Conservation (phyloP, 768 basidiomycete species). For the Lactifluus echinatus region DNA sequence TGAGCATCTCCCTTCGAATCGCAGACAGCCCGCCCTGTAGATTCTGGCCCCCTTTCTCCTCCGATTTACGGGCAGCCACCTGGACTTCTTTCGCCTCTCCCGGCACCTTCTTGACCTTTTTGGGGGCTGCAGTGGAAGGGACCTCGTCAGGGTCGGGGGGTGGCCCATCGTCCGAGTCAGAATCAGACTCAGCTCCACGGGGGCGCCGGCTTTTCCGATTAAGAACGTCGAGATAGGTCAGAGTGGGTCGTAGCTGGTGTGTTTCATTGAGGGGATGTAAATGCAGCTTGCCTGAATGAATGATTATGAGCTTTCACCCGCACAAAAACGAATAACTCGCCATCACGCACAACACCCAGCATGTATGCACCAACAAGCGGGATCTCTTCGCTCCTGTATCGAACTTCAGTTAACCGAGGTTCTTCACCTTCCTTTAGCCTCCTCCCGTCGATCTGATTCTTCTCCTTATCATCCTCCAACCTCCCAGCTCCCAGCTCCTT, state of each 20-base stretch:
- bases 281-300: constrained; percentile 56
- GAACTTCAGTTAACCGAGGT: constrained; percentile 57
- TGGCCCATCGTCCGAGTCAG: constrained; percentile 71
- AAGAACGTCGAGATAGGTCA: constrained; percentile 71
- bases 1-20: constrained; percentile 68
- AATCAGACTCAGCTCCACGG: constrained; percentile 44
- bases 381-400: constrained; percentile 66
- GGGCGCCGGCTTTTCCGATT: constrained; percentile 51
- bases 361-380: constrained; percentile 58
- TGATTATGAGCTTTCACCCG: constrained; percentile 12
- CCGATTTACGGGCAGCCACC: constrained; percentile 57
- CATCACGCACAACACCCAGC: constrained; percentile 68
- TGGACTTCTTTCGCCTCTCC: constrained; percentile 70
- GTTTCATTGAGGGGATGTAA: constrained; percentile 71
- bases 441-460: constrained; percentile 48
- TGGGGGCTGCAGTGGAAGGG: constrained; percentile 35
- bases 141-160: constrained; percentile 75
- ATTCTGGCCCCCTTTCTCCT: constrained; percentile 50
- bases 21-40: constrained; percentile 59
- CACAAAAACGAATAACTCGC: constrained; percentile 32
- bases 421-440: constrained; percentile 25
- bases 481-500: constrained; percentile 57
- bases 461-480: constrained; percentile 69
- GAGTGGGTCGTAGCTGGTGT: constrained; percentile 74
- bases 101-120: constrained; percentile 49